Conservation (phyloP, 2,329 filamentous ascomycete species). For the Aspergillus texensis region DNA sequence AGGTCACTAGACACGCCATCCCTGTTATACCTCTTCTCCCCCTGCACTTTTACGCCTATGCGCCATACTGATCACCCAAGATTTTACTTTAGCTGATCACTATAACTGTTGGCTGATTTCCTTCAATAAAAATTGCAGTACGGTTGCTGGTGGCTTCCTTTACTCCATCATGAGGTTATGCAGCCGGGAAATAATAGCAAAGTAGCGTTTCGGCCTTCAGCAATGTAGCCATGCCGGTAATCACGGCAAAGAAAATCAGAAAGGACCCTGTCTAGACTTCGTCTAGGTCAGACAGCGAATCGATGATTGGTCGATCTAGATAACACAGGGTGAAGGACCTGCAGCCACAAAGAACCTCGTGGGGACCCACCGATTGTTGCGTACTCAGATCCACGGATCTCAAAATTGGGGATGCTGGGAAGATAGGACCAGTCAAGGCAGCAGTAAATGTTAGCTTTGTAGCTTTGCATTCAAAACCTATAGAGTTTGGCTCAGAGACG, state of each 20-base stretch:
- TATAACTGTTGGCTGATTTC: not conserved
- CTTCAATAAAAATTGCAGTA: too few species aligned
- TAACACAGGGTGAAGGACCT: not conserved
- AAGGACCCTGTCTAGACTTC: not conserved
- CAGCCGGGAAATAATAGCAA: not conserved
- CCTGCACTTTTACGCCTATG: not conserved
- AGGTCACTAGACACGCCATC: not conserved
- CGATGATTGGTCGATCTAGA: slow-evolving; percentile 1
- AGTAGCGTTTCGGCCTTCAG: not conserved
- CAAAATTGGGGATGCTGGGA: not conserved
- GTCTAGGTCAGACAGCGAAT: not conserved
- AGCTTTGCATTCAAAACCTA: not conserved
- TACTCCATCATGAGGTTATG: not conserved
- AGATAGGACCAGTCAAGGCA: not conserved
- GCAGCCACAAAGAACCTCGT: slow-evolving; percentile 1
- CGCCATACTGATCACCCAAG: not conserved
- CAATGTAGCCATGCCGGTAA: not conserved
- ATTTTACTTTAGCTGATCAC: not conserved
- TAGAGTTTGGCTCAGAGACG: not conserved
- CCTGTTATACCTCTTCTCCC: not conserved
- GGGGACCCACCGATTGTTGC: not conserved
- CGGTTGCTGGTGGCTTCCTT: not conserved
- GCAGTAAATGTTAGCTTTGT: too few species aligned
- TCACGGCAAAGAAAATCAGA: not conserved
- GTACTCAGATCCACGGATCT: not conserved